Evolutionary conservation across 2,329 filamentous ascomycete species (phyloP), one percentile per base, ranked within the genome.

Genomic region (Fusarium marasasianum): DNA sequence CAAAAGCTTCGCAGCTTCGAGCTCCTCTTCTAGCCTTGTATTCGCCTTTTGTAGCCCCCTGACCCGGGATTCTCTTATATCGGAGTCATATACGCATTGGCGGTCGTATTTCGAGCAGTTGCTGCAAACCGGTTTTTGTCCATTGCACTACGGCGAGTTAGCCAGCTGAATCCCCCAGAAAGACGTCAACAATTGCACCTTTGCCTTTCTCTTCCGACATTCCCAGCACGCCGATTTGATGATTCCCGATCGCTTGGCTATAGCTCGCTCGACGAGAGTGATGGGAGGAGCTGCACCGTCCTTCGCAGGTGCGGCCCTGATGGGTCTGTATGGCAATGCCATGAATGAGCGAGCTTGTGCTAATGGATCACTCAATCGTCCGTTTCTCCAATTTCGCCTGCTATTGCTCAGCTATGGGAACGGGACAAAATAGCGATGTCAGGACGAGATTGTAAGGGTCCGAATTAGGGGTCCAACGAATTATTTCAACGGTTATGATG

Each of bases 11-110:
- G 69, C 63, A 5, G 69, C 69, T 1, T 41, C 40, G 0, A 71
- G 29, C 4, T 71, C 63, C 0, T 38, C 24, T 8, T 53, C 26
- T 0, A 71, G 63, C 1, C 13, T 31, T 12, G 58, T 8, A 2
- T 71, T 71, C 4, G n/a, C 40, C 2, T n/a, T 5, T 1, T 72
- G 40, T 0, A 71, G 8, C 0, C 37, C 37, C 6, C 3, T 33
- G 3, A 56, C 24, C 8, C 2, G 47, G 0, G 6, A 31, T 20
- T 72, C 69, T 0, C 11, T 35, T 1, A 45, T 15, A 3, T 63
- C 64, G 12, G 69, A 41, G 12, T 71, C 69, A 20, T 72, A 71
- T 8, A 69, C 33, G 26, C 69, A 71, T 29, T 45, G 13, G 5
- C 26, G 40, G 0, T 26, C 35, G 7, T 37, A 10, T 20, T 69